Conservation (phyloP, 164 flowering plant species). For the Echeveria elegans region DNA sequence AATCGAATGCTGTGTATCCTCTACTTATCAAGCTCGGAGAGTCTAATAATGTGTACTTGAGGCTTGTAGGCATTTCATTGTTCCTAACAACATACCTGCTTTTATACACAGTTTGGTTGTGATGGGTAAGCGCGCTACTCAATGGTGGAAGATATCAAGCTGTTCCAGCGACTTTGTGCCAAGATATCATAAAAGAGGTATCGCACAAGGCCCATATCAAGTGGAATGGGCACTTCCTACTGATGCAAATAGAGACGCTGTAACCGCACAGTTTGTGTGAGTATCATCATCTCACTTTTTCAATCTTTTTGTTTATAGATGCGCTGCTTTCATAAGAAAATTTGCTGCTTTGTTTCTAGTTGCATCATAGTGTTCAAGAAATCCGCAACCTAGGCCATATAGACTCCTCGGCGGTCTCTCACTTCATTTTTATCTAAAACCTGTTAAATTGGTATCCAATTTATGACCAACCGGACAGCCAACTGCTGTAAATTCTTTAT, state of each 20-base stretch:
- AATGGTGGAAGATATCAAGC: slow-evolving; percentile 22
- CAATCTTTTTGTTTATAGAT: background rate
- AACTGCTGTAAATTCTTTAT: too few species aligned
- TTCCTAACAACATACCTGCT: background rate
- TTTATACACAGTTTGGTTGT: slow-evolving; percentile 43
- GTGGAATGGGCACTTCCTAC: slow-evolving; percentile 65
- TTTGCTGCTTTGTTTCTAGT: background rate
- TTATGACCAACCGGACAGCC: too few species aligned
- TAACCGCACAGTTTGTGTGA: slow-evolving; percentile 68
- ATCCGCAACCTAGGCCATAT: background rate
- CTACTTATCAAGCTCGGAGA: background rate
- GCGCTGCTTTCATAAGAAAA: background rate
- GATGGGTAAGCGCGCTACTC: slow-evolving; percentile 39
- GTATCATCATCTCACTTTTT: slow-evolving; percentile 15
- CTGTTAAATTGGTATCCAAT: too few species aligned
- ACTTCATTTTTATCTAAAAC: too few species aligned
- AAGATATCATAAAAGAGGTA: slow-evolving; percentile 45
- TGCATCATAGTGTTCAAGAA: background rate
- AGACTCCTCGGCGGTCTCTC: background rate
- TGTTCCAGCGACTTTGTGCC: slow-evolving; percentile 19
- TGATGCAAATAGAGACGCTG: slow-evolving; percentile 45
- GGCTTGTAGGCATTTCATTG: background rate
- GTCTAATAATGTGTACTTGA: background rate
- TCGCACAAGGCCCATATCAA: slow-evolving; percentile 49
- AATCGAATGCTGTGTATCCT: background rate